Evolutionary conservation across 2,329 filamentous ascomycete species (phyloP), one percentile per base, ranked within the genome.

Genomic region (Talaromyces rugulosus): DNA sequence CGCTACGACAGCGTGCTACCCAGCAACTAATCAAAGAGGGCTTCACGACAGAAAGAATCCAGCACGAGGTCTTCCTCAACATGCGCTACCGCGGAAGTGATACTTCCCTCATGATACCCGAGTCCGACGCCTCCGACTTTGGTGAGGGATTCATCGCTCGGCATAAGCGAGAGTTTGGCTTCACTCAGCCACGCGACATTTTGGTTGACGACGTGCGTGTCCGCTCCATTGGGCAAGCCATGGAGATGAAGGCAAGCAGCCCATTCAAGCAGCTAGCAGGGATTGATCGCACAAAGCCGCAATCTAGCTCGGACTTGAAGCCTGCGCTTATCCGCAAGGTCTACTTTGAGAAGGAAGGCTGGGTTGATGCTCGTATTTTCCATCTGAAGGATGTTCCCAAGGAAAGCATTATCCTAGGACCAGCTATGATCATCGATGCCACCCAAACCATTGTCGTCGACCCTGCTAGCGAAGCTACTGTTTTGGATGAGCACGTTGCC

Each of bases 391-490:
- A 63, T 8, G 60, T 75, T 2, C 53, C 64, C 4, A 65, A 65
- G 55, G 65, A 66, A 1, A 62, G 61, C 12, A 57, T 63, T 0
- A 65, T 77, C 30, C 51, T 61, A 3, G 76, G 75, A 0, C 76
- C 77, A 0, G 75, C 76, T 0, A 62, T 71, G 75, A 85, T 96
- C 64, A 92, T 92, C 2, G 93, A 79, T 59, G 69, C 77, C 36
- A 79, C 77, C 0, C 94, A 97, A 75, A 98, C 94, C 0, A 95
- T 98, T 65, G 91, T 97, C 0, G 87, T 97, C 2, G 90, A 91
- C 0, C 94, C 93, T 0, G 85, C 85, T 33, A 86, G 92, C 2
- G 85, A 86, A 27, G 94, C 93, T 0, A 77, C 92, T 28, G 82
- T 96, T 34, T 87, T 96, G 18, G 83, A 91, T 65, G 96, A 92